Evolutionary conservation across 495 filamentous ascomycete species (phyloP).

Genomic region (Penicillium steckii): DNA sequence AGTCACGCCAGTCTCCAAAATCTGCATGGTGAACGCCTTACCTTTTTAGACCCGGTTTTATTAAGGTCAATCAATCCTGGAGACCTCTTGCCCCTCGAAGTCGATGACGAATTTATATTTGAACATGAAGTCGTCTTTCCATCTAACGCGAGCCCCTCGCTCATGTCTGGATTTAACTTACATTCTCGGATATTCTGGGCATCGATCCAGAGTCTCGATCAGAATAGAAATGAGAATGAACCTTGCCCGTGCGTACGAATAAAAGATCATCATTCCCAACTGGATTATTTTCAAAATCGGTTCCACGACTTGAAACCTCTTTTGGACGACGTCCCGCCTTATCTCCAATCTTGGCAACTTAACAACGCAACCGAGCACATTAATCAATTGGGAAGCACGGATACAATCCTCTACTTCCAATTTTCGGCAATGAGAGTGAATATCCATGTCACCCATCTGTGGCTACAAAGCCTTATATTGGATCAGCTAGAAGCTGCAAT

Average conservation of each 20-base stretch:
- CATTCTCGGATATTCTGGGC: conserved; percentile 23
- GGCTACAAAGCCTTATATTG: conserved; percentile 24
- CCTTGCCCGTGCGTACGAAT: conserved; percentile 17
- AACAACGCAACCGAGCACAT: neutral
- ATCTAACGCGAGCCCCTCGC: neutral
- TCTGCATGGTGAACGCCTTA: conserved; percentile 3
- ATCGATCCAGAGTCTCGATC: conserved; percentile 6
- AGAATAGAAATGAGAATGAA: neutral
- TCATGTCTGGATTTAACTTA: conserved; percentile 14
- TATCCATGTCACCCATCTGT: conserved; percentile 24
- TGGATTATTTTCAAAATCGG: conserved; percentile 10
- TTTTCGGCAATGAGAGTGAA: conserved; percentile 22
- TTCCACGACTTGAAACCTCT: conserved; percentile 5
- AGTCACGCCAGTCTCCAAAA: conserved; percentile 21
- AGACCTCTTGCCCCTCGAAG: conserved; percentile 20
- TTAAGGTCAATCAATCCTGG: conserved; percentile 20
- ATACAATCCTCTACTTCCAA: neutral
- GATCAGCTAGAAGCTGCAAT: conserved; percentile 20
- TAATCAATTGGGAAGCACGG: neutral
- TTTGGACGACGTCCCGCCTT: neutral
- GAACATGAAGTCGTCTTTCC: conserved; percentile 18
- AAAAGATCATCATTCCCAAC: conserved; percentile 7
- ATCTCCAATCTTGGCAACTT: neutral
- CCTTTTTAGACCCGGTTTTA: conserved; percentile 17
- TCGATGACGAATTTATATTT: conserved; percentile 25